Evolutionary conservation across 202 grass and related monocot genomes (phyloP).

Genomic region (Brachypodium distachyon): DNA sequence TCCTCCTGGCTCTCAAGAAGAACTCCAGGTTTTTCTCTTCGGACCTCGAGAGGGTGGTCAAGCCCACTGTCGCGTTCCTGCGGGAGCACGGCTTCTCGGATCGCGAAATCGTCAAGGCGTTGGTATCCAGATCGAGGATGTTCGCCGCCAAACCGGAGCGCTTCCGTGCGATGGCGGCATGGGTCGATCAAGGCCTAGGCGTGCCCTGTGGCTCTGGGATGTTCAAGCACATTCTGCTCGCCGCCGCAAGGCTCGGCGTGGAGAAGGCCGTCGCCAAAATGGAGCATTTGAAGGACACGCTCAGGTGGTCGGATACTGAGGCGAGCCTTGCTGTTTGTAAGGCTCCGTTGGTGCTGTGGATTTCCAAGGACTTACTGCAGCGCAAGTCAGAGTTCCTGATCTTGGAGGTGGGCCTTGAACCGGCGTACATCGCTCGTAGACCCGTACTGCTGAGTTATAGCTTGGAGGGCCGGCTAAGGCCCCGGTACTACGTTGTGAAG

Average conservation of each 20-base stretch:
- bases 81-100: not conserved
- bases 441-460: not conserved
- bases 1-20: not conserved
- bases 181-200: not conserved
- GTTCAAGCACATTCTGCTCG: not conserved
- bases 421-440: not conserved
- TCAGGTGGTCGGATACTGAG: not conserved
- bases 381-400: not conserved
- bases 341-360: not conserved
- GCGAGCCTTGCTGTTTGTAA: not conserved
- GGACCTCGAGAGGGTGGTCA: not conserved
- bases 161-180: not conserved
- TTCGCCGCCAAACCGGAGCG: not conserved
- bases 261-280: conserved; percentile 1
- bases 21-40: not conserved
- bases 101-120: not conserved
- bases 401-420: not conserved
- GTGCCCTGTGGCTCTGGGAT: not conserved
- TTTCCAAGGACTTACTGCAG: not conserved
- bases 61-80: not conserved
- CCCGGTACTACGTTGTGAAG: not conserved
- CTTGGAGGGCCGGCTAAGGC: not conserved
- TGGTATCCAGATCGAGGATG: not conserved
- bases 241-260: not conserved
- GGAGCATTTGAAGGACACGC: not conserved